These are phyloP conservation scores for Zizania palustris DNA, from an alignment of 202 grass and related monocot genomes.

Conservation along the genomic window DNA sequence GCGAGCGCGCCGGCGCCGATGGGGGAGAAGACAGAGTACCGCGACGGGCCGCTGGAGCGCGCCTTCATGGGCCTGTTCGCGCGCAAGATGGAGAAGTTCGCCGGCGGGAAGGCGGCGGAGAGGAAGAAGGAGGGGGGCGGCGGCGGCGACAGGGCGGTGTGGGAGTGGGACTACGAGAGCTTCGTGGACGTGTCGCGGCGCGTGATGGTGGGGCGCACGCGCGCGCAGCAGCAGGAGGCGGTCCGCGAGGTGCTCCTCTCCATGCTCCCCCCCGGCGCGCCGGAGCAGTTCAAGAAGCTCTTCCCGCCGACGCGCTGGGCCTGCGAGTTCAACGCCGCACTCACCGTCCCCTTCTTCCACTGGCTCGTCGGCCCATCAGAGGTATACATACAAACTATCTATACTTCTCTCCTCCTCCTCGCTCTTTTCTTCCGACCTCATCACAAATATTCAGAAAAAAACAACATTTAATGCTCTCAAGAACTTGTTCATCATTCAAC, in stretches of 20 bases:
- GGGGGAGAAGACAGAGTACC: slow-evolving; percentile 87
- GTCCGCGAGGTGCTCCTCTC: slow-evolving; percentile 88
- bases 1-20: slow-evolving; percentile 72
- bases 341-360: slow-evolving; percentile 88
- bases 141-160: slow-evolving; percentile 41
- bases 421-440: neutral
- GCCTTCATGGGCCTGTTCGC: slow-evolving; percentile 89
- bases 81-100: slow-evolving; percentile 86
- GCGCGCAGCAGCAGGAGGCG: slow-evolving; percentile 80
- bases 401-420: neutral
- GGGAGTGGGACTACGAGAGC: slow-evolving; percentile 88
- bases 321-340: slow-evolving; percentile 87
- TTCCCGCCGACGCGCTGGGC: slow-evolving; percentile 84
- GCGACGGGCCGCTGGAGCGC: slow-evolving; percentile 72
- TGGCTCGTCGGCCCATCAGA: slow-evolving; percentile 93
- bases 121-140: neutral
- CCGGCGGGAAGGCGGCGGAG: neutral
- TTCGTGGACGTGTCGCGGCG: slow-evolving; percentile 94
- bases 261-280: slow-evolving; percentile 82
- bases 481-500: neutral
- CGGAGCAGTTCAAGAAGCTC: slow-evolving; percentile 71
- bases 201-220: slow-evolving; percentile 74
- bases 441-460: neutral
- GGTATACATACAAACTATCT: slow-evolving; percentile 17
- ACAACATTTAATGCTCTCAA: neutral